A percentile compares a stretch with the other conserved stretches of the same genome.
These are phyloP conservation scores for Annulohypoxylon moriforme DNA, from an alignment of 495 filamentous ascomycete species.

Conservation along the genomic window DNA sequence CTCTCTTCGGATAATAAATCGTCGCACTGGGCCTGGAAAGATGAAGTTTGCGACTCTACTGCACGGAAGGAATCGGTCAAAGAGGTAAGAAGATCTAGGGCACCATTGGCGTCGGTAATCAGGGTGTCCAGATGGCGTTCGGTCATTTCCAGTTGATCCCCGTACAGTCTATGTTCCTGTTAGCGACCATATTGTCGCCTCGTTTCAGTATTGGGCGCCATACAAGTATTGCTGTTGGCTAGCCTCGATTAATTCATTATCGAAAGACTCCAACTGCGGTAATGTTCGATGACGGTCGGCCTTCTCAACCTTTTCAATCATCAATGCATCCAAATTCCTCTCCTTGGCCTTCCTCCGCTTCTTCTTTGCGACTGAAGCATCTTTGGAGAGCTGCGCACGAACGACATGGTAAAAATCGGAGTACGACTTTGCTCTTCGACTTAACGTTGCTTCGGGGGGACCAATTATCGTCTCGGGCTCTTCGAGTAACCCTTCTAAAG, in stretches of 20 bases:
- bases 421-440: constrained; percentile 77
- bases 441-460: constrained; percentile 71
- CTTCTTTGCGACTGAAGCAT: constrained; percentile 53
- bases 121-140: constrained; percentile 84
- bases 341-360: constrained; percentile 51
- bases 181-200: constrained; percentile 36
- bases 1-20: constrained; percentile 82
- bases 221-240: constrained; percentile 90
- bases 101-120: constrained; percentile 76
- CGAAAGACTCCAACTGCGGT: constrained; percentile 65
- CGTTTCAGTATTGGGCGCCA: constrained; percentile 36
- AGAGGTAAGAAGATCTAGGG: constrained; percentile 76
- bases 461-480: constrained; percentile 61
- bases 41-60: constrained; percentile 89
- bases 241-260: constrained; percentile 75
- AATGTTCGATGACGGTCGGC: constrained; percentile 58
- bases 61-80: constrained; percentile 84
- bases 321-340: constrained; percentile 58
- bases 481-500: constrained; percentile 62
- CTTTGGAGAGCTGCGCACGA: constrained; percentile 64
- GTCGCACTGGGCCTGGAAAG: constrained; percentile 92
- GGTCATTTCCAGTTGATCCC: constrained; percentile 81
- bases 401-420: constrained; percentile 76
- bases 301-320: constrained; percentile 58
- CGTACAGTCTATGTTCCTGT: constrained; percentile 68